phyloP scores from a whole-genome alignment of 2,329 filamentous ascomycete species.

The Helotiales sp. region DNA sequence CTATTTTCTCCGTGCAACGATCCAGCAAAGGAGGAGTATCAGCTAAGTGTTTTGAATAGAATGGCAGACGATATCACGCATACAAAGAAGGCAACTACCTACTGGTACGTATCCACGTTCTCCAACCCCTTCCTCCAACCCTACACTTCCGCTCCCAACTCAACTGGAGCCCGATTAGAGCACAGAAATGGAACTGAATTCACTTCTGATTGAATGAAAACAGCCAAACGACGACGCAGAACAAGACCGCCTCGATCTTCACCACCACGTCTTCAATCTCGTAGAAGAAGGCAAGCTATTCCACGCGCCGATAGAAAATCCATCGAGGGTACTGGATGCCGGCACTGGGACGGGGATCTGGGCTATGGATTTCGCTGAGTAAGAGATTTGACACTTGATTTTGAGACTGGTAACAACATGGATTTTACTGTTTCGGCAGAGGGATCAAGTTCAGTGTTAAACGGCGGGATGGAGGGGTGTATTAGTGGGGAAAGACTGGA shows the following conservation, averaged over 20 bases:
- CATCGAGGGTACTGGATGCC: conserved; percentile 36
- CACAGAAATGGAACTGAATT: too few relatives aligned
- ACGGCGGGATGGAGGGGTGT: too few relatives aligned
- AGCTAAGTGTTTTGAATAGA: conserved; percentile 8
- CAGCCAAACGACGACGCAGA: conserved; percentile 37
- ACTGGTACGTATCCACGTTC: conserved; percentile 18
- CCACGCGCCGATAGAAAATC: conserved; percentile 33
- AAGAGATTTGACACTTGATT: conserved; percentile 17
- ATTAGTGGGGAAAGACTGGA: too few relatives aligned
- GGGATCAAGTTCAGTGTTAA: too few relatives aligned
- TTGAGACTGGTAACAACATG: too few relatives aligned
- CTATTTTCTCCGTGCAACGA: neutral
- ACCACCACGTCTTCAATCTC: conserved; percentile 37
- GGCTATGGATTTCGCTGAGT: conserved; percentile 32
- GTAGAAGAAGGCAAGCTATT: conserved; percentile 36
- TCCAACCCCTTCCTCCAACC: neutral
- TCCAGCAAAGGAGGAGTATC: neutral
- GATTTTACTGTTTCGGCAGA: too few relatives aligned
- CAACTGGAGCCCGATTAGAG: too few relatives aligned
- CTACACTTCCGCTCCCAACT: too few relatives aligned
- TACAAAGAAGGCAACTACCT: conserved; percentile 35
- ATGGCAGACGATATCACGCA: conserved; percentile 34
- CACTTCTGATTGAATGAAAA: neutral
- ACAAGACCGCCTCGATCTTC: conserved; percentile 39
- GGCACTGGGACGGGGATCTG: conserved; percentile 34